These are phyloP conservation scores for Lentinula lateritia DNA, from an alignment of 768 basidiomycete species.

Conservation along the genomic window DNA sequence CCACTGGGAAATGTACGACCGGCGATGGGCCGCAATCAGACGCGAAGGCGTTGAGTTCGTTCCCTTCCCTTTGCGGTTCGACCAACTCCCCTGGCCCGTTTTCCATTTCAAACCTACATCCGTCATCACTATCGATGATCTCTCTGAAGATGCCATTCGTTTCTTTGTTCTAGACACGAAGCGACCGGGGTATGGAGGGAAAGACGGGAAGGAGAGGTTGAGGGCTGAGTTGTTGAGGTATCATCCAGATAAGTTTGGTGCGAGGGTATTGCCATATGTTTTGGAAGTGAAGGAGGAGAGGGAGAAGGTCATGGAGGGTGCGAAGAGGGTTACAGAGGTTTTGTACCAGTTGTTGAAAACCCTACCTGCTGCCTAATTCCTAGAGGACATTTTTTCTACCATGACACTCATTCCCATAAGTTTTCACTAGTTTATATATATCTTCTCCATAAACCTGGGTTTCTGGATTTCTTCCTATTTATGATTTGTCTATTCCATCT, in stretches of 20 bases:
- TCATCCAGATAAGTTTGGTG: conserved; percentile 3
- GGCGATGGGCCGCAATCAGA: background rate
- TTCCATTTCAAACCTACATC: background rate
- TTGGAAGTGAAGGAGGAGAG: background rate
- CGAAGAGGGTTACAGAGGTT: background rate
- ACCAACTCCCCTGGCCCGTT: background rate
- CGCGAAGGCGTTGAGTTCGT: background rate
- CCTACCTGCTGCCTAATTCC: background rate
- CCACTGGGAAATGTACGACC: background rate
- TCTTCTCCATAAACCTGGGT: too few relatives aligned
- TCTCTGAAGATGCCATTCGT: background rate
- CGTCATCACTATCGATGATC: background rate
- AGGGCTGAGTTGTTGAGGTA: background rate
- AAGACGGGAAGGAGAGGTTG: background rate
- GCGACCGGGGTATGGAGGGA: background rate
- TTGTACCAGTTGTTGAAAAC: background rate
- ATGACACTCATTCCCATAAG: too few relatives aligned
- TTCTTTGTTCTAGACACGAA: background rate
- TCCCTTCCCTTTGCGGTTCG: background rate
- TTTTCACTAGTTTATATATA: too few relatives aligned
- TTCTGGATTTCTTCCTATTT: too few relatives aligned
- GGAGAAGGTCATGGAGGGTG: background rate
- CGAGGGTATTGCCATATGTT: background rate
- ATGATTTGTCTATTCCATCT: too few relatives aligned
- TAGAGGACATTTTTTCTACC: background rate